These are phyloP conservation scores for Trichoderma gamsii DNA, from an alignment of 495 filamentous ascomycete species.

Conservation along the genomic window DNA sequence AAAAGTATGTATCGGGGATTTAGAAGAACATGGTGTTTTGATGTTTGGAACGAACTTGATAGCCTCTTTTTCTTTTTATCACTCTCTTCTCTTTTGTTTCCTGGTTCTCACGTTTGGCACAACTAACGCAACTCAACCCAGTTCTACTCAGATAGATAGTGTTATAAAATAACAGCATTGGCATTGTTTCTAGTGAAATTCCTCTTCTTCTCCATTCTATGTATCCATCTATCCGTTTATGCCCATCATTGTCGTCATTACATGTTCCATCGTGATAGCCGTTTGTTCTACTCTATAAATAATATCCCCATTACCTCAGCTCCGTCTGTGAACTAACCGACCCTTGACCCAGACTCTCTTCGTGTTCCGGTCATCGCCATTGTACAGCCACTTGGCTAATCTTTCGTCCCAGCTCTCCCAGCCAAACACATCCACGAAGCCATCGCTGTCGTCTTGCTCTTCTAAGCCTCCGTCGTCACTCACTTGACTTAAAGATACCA, in stretches of 20 bases:
- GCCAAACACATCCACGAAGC: constrained; percentile 78
- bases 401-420: constrained; percentile 71
- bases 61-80: neutral
- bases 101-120: neutral
- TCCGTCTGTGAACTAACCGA: constrained; percentile 56
- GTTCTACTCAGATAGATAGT: no score
- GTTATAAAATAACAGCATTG: no score
- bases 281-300: neutral
- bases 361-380: constrained; percentile 80
- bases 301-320: neutral
- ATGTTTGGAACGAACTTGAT: neutral
- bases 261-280: neutral
- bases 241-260: neutral
- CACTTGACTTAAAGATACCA: constrained; percentile 55
- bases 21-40: neutral
- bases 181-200: no score
- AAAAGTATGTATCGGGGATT: neutral
- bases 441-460: constrained; percentile 26
- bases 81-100: neutral
- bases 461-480: constrained; percentile 28
- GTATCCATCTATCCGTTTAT: neutral
- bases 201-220: no score
- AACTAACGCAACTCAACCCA: neutral
- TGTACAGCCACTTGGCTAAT: constrained; percentile 85
- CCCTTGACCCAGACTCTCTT: constrained; percentile 75